Base-by-base conservation (phyloP, 73 alveolate species). In the Stentor coeruleus region DNA sequence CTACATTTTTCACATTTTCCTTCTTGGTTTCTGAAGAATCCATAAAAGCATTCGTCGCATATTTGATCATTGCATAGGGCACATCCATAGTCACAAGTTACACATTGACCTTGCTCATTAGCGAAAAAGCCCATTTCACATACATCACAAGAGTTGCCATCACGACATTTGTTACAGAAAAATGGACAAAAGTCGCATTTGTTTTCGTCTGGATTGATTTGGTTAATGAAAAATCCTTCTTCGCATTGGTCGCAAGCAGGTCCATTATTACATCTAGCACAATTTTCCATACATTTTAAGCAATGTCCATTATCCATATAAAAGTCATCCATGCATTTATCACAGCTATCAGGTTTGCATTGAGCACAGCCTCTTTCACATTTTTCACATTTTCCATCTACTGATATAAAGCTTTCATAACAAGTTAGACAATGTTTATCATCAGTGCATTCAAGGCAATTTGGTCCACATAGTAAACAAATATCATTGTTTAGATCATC, bases 401-500 rank as follows among this genome's bases (percentile, higher is more conserved):
- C 66, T 20, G 20, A 49, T 11, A 11, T 11, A 49, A 49, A 49
- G 6, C 66, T 49, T 49, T 49, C 66, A 11, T 6, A 6, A 49
- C 66, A 49, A 20, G 20, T 11, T 11, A 6, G 6, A 20, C 66
- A 49, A 49, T 6, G 6, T 49, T 49, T 49, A 20, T 6, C 6
- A 49, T 49, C 66, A 49, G 66, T 49, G 66, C 66, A 49, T 49
- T 49, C 66, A 49, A 49, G 66, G 20, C 66, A 49, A 20, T 49
- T 49, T 11, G 6, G 28, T 11, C 28, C 6, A 49, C 66, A 49
- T 49, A 20, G 66, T 20, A 49, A 11, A 20, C 66, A 49, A 49
- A 20, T 49, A 11, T 6, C 6, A 49, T 49, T 49, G 6, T 6
- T 49, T 11, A 20, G 6, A 20, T 49, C 20, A 11, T n/a, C n/a